phyloP scores from a whole-genome alignment of 2,329 filamentous ascomycete species.

The Alternaria hordeiaustralica region DNA sequence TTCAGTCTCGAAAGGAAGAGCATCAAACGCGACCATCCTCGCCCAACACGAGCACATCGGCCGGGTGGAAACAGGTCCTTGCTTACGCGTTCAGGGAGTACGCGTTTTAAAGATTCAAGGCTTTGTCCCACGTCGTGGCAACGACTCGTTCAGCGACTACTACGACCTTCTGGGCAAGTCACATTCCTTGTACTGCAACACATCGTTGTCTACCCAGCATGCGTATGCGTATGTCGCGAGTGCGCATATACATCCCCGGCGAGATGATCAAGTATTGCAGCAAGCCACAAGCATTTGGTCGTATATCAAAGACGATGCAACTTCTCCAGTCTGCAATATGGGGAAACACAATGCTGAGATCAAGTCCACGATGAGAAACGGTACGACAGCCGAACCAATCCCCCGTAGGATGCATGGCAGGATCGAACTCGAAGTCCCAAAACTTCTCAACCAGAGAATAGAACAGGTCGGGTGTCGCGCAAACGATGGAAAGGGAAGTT shows the following conservation, averaged over 20 bases:
- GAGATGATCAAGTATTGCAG: not conserved
- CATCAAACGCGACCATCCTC: not conserved
- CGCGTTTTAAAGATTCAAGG: not conserved
- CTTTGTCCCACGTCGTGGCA: not conserved
- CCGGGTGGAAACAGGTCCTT: not conserved
- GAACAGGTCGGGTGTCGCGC: not conserved
- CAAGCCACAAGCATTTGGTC: not conserved
- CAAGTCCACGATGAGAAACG: not conserved
- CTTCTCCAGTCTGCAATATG: accelerated
- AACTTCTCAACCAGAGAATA: not conserved
- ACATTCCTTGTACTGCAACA: not conserved
- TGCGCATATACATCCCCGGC: not conserved
- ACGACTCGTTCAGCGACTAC: not conserved
- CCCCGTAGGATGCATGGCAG: not conserved
- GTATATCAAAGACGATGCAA: not conserved
- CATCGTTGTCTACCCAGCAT: not conserved
- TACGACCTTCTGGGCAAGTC: accelerated
- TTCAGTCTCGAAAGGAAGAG: not conserved
- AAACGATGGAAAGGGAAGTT: not conserved
- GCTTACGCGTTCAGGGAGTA: not conserved
- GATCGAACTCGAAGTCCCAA: not conserved
- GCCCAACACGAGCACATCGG: not conserved
- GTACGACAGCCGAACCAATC: not conserved
- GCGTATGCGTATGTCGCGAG: not conserved
- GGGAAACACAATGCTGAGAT: not conserved